Percentiles rank a stretch among this genome's conserved stretches.
phyloP scores from a whole-genome alignment of 805 yeast species.

The Ogataea pignaliae region DNA sequence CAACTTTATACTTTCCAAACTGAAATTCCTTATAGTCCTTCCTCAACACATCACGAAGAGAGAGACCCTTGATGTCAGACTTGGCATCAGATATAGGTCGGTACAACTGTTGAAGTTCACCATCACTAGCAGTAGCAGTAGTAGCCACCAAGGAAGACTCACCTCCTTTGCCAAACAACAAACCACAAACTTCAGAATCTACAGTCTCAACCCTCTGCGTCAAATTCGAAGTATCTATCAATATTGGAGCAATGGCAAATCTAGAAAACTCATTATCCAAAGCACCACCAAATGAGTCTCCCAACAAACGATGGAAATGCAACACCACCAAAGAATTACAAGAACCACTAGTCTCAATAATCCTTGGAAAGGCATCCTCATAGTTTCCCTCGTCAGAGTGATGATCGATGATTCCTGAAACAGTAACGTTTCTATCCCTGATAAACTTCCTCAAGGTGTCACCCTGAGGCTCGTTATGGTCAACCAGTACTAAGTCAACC shows the following conservation, averaged over 20 bases:
- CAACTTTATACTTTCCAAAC: constrained; percentile 41
- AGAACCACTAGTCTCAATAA: constrained; percentile 64
- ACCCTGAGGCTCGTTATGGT: constrained; percentile 71
- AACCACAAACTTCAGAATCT: constrained; percentile 45
- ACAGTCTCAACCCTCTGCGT: constrained; percentile 54
- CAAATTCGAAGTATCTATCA: constrained; percentile 74
- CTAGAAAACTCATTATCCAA: too few species aligned
- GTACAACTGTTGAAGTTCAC: constrained; percentile 17
- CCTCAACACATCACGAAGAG: constrained; percentile 56
- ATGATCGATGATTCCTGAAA: constrained; percentile 75
- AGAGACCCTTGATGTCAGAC: constrained; percentile 57
- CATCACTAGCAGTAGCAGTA: constrained; percentile 9
- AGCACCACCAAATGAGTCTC: too few species aligned
- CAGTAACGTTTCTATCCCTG: constrained; percentile 25
- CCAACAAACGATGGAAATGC: too few species aligned
- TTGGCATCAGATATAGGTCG: constrained; percentile 44
- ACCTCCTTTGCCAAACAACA: constrained; percentile 26
- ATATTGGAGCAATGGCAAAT: constrained; percentile 56
- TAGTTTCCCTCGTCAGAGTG: constrained; percentile 67
- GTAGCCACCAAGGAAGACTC: constrained; percentile 3
- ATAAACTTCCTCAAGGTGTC: constrained; percentile 31
- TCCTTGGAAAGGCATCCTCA: constrained; percentile 52
- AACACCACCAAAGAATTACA: constrained; percentile 68
- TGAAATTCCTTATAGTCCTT: constrained; percentile 82
- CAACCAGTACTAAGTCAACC: constrained; percentile 62